Conservation (phyloP, 2,329 filamentous ascomycete genomes). For the Penicillium sp. region DNA sequence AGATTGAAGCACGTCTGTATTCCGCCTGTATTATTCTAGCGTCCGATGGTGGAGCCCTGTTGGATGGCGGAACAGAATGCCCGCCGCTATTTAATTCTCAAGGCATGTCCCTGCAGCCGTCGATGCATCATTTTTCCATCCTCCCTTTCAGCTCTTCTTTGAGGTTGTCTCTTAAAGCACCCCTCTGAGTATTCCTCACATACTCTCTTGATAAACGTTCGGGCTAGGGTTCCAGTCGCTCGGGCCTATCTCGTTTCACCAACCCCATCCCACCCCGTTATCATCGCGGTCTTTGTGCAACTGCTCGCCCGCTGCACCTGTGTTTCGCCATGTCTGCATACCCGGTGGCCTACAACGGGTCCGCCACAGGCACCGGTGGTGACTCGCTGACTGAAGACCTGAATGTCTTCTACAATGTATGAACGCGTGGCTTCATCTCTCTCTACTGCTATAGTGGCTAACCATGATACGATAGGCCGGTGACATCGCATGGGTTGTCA, state of each 20-base stretch:
- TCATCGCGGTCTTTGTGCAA: slow-evolving; percentile 1
- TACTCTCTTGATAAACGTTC: not conserved
- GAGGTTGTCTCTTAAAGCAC: not conserved
- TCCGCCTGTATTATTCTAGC: no score
- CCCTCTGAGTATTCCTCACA: not conserved
- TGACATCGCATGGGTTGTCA: slow-evolving; percentile 78
- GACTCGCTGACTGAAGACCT: slow-evolving; percentile 66
- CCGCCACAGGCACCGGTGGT: slow-evolving; percentile 62
- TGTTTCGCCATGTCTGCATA: slow-evolving; percentile 33
- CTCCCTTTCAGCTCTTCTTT: slow-evolving; percentile 4
- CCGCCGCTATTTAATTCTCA: slow-evolving; percentile 24
- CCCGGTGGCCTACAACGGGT: slow-evolving; percentile 62
- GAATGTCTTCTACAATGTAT: slow-evolving; percentile 73
- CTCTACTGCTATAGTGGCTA: slow-evolving; percentile 6
- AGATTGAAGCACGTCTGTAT: no score
- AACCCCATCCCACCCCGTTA: not conserved
- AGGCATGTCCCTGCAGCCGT: slow-evolving; percentile 21
- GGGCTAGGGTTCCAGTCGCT: not conserved
- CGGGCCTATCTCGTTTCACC: not conserved
- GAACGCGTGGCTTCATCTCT: not conserved
- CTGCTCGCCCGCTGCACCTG: not conserved
- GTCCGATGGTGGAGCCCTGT: slow-evolving; percentile 24
- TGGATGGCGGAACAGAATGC: slow-evolving; percentile 13
- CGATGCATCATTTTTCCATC: slow-evolving; percentile 22
- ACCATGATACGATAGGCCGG: slow-evolving; percentile 57